Evolutionary conservation across 768 basidiomycete species (phyloP), one percentile per base, ranked within the genome.

Genomic region (Phanerochaete carnosa): DNA sequence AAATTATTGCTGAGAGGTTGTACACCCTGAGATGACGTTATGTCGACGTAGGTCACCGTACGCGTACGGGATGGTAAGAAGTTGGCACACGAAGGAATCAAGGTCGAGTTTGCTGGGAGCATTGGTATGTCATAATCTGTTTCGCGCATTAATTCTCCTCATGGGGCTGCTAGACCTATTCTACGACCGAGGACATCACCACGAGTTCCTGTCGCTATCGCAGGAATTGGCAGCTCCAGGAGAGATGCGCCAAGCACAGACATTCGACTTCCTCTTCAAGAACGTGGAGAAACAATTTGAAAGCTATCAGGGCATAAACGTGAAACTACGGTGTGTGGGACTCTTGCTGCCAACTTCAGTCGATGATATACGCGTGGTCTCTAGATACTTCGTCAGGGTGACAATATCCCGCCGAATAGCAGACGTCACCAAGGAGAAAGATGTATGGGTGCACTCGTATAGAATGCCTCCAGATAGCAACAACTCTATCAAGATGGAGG

Each of bases 271-370:
- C 75, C 83, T 87, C 69, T 98, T 99, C 83, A 98, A 98, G 82
- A 99, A 96, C 69, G 92, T 99, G 43, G 97, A 99, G 85, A 98
- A 99, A 79, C 95, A 98, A 73, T 98, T 92, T 65, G 96, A 98
- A 79, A 93, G 90, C 66, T 98, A 98, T 73, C 89, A 94, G 67
- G 97, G 97, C 5, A 98, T 98, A 71, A 99, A 98, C 67, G 97
- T 98, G 60, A 98, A 98, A 76, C 83, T 98, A 65, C 77, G 96
- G 95, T 95, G 65, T 65, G 87, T 72, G 49, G 43, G 45, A 2
- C 37, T 33, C 23, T 11, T 22, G 11, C 29, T 56, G n/a, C 46
- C 35, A 49, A 57, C 16, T n/a, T 19, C 26, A 15, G 19, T 19
- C 39, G 8, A 43, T 43, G 39, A 32, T 19, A 19, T 22, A n/a